Percentiles rank a stretch among this genome's conserved stretches.
Conservation (phyloP, 805 yeast genomes). For the Sugiyamaella floridensis region DNA sequence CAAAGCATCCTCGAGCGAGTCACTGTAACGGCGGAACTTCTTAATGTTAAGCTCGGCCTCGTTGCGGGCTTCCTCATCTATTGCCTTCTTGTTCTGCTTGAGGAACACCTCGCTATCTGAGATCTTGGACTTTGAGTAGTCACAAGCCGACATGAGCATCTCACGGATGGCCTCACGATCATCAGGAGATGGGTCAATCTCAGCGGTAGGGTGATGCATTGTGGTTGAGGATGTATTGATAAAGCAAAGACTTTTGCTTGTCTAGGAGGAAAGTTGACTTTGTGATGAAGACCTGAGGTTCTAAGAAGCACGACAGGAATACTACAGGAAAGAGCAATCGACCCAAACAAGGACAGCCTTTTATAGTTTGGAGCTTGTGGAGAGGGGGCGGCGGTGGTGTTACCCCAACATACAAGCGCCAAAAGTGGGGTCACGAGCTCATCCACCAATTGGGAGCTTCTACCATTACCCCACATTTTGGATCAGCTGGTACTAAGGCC, state of each 20-base stretch:
- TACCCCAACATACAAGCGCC: neutral
- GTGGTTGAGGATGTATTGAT: neutral
- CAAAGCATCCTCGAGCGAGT: conserved; percentile 21
- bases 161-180: conserved; percentile 22
- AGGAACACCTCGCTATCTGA: conserved; percentile 18
- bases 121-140: conserved; percentile 13
- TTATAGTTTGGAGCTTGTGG: neutral
- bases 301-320: no score
- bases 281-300: no score
- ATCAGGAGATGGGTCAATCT: conserved; percentile 23
- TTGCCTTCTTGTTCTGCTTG: conserved; percentile 18
- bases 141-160: conserved; percentile 15
- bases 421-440: neutral
- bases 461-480: neutral
- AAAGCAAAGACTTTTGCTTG: neutral
- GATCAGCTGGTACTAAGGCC: neutral
- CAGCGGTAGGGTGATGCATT: conserved; percentile 18
- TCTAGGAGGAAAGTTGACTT: no score
- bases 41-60: conserved; percentile 20
- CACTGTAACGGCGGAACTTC: conserved; percentile 15
- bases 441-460: neutral
- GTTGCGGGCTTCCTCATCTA: conserved; percentile 15
- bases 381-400: no score
- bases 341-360: neutral
- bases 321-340: neutral